These are phyloP conservation scores for Fusarium sp. DNA, from an alignment of 2,329 filamentous ascomycete genomes.

Conservation along the genomic window DNA sequence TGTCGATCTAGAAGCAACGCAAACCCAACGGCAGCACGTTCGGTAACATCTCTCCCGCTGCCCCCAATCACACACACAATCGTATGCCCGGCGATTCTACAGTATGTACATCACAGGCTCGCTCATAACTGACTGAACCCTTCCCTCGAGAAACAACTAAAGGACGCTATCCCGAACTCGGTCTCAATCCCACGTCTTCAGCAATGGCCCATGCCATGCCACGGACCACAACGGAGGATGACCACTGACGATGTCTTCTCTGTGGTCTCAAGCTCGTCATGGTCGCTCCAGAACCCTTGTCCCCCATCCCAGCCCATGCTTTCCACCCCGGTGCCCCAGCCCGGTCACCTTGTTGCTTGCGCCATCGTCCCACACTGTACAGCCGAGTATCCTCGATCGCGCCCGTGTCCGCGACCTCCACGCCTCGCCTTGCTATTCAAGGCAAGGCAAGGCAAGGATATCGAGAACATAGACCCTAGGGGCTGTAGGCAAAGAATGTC, in stretches of 20 bases:
- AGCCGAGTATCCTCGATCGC: conserved; percentile 43
- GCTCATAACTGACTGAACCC: conserved; percentile 4
- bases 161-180: conserved; percentile 29
- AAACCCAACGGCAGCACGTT: background rate
- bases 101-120: conserved; percentile 1
- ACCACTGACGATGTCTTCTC: conserved; percentile 33
- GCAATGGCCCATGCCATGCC: conserved; percentile 31
- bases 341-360: conserved; percentile 41
- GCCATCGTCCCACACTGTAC: conserved; percentile 46
- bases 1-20: background rate
- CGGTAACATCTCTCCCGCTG: background rate
- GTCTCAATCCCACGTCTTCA: conserved; percentile 35
- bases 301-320: conserved; percentile 35
- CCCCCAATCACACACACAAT: conserved; percentile 6
- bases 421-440: conserved; percentile 39
- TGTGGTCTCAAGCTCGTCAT: conserved; percentile 36
- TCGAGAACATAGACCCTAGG: conserved; percentile 15
- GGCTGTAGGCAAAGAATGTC: conserved; percentile 15
- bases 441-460: conserved; percentile 35
- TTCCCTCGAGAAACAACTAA: conserved; percentile 14
- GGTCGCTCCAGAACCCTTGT: conserved; percentile 38
- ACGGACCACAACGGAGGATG: conserved; percentile 32
- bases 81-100: background rate
- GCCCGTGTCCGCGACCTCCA: conserved; percentile 41
- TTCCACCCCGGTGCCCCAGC: conserved; percentile 37